A percentile compares a stretch with the other conserved stretches of the same genome.
Evolutionary conservation across 768 basidiomycete species (phyloP).

Genomic region (Tylopilus subfusipes): DNA sequence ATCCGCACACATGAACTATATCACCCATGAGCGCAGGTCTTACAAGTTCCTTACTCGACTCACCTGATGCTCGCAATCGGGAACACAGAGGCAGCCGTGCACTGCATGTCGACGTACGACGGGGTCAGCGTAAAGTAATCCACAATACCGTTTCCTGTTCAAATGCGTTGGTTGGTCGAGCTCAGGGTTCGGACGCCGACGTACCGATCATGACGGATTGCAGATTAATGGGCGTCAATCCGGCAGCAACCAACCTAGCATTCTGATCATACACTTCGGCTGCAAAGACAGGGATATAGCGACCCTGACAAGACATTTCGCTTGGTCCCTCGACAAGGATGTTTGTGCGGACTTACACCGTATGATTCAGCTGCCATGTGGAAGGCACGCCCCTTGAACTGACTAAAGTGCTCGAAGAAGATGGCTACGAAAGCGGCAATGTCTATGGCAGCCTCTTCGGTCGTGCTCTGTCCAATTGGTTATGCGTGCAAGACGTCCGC

Average conservation of each 20-base stretch:
- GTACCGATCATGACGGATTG: slow-evolving; percentile 48
- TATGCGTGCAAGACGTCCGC: neutral
- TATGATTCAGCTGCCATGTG: slow-evolving; percentile 62
- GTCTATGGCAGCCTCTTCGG: slow-evolving; percentile 66
- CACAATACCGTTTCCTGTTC: slow-evolving; percentile 43
- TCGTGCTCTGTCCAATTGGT: slow-evolving; percentile 43
- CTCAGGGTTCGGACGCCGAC: neutral
- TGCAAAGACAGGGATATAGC: slow-evolving; percentile 51
- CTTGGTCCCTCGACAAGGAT: neutral
- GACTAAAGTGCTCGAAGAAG: slow-evolving; percentile 70
- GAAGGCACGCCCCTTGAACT: slow-evolving; percentile 64
- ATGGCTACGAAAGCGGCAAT: slow-evolving; percentile 68
- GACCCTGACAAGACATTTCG: slow-evolving; percentile 35
- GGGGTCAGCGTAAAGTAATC: slow-evolving; percentile 37
- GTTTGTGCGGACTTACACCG: slow-evolving; percentile 32
- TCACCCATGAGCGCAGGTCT: neutral
- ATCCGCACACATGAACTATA: slow-evolving; percentile 38
- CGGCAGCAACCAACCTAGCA: slow-evolving; percentile 37
- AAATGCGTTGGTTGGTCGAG: neutral
- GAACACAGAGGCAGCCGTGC: slow-evolving; percentile 47
- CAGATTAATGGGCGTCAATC: slow-evolving; percentile 48
- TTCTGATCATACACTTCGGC: slow-evolving; percentile 50
- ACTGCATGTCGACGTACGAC: slow-evolving; percentile 53
- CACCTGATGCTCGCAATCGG: slow-evolving; percentile 42
- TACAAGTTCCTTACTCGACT: neutral